These are phyloP conservation scores for Cantharellus cinnabarinus DNA, from an alignment of 768 basidiomycete species.

Conservation along the genomic window DNA sequence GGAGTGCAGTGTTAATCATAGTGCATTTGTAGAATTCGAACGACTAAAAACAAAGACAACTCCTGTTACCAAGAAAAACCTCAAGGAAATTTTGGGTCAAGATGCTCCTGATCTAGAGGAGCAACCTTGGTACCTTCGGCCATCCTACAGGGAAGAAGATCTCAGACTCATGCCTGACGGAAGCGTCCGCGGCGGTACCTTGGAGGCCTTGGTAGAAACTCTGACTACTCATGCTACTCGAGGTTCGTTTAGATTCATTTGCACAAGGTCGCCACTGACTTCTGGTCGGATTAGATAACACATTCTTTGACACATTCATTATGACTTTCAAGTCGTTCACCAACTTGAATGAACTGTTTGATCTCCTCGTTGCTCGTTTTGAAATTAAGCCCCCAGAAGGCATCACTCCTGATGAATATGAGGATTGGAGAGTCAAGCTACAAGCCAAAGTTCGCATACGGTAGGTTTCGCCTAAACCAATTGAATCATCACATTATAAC, in stretches of 20 bases:
- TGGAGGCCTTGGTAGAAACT: constrained; percentile 69
- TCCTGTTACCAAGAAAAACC: constrained; percentile 28
- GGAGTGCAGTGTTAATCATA: no score
- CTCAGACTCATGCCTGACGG: constrained; percentile 75
- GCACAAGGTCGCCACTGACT: neutral
- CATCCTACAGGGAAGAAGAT: constrained; percentile 59
- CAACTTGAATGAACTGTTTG: constrained; percentile 59
- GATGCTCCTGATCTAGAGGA: constrained; percentile 27
- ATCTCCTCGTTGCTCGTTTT: constrained; percentile 64
- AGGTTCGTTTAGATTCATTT: constrained; percentile 26
- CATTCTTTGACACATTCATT: constrained; percentile 74
- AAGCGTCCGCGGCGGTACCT: constrained; percentile 67
- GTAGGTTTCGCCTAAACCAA: constrained; percentile 23
- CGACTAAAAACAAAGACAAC: constrained; percentile 1
- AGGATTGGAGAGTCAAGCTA: constrained; percentile 71
- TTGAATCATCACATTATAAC: neutral
- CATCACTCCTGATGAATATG: constrained; percentile 36
- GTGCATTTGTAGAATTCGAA: no score
- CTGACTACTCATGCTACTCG: constrained; percentile 79
- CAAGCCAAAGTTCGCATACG: constrained; percentile 72
- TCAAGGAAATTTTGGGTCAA: constrained; percentile 38
- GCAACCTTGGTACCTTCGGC: constrained; percentile 69
- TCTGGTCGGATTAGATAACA: constrained; percentile 31
- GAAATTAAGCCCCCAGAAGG: constrained; percentile 52
- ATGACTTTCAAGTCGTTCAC: constrained; percentile 95